Evolutionary conservation across 495 filamentous ascomycete species (phyloP), one percentile per base, ranked within the genome.

Genomic region (Trichoderma asperelloides): DNA sequence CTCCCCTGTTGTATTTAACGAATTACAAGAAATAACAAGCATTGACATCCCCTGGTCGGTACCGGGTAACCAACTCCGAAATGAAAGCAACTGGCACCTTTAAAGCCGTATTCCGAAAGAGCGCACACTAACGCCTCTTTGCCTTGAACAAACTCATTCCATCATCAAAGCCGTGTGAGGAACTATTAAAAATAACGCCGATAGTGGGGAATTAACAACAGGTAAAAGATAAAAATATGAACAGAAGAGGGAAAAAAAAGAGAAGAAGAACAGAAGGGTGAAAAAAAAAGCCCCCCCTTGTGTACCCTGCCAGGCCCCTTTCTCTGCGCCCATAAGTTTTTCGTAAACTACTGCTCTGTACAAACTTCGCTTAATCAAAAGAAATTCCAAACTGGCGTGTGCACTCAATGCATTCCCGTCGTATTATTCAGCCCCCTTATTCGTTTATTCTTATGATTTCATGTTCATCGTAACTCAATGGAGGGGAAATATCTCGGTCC

Each of bases 401-500:
- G 23, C 55, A 21, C 55, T 28, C 27, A 6, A 16, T 37, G 27
- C 55, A 51, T 7, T 9, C 21, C 23, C 47, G 23, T 23, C 47
- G 21, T 9, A 15, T 45, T 45, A 51, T 21, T 33, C 37, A 30
- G 13, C 16, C 23, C 60, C 37, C 23, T 12, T 33, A 3, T 27
- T 62, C 13, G 2, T 4, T 3, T 66, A 15, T 16, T 55, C 13
- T 37, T 25, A 1, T 39, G 13, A 21, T 47, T n/a, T 39, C n/a
- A 23, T 63, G 33, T 9, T 78, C 71, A 87, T 62, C 76, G 72
- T 69, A 84, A 69, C 28, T 78, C 76, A 21, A 81, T 69, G 51
- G 83, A 78, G 16, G 91, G 91, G 74, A 93, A 92, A 75, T 85
- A 95, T 66, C 92, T 83, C 37, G 90, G 89, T 40, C 93, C 92